Conservation (phyloP, 192 early-diverging fungal species). For the Pecoramyces ruminantium region DNA sequence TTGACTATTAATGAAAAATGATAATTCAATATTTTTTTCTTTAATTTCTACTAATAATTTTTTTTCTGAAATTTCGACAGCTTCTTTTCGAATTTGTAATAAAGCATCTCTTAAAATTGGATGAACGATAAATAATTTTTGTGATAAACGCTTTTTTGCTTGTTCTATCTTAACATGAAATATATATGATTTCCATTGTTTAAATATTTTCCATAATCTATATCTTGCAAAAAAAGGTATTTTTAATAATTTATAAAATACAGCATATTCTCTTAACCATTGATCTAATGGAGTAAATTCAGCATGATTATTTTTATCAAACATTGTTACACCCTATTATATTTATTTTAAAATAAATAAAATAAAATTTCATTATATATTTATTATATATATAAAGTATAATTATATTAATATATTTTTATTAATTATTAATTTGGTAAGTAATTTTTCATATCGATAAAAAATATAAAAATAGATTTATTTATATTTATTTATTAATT, state of each 20-base stretch:
- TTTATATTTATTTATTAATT: too few relatives aligned
- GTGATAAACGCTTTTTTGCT: constrained; percentile 11
- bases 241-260: constrained; percentile 25
- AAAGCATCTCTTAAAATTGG: constrained; percentile 18
- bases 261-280: constrained; percentile 30
- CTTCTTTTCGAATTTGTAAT: constrained; percentile 11
- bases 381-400: too few relatives aligned
- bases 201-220: constrained; percentile 41
- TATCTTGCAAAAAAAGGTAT: constrained; percentile 36
- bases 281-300: constrained; percentile 28
- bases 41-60: constrained; percentile 16
- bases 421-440: too few relatives aligned
- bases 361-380: too few relatives aligned
- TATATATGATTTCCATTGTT: constrained; percentile 24
- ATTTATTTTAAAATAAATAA: too few relatives aligned
- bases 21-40: constrained; percentile 3
- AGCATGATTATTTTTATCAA: constrained; percentile 23
- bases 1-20: constrained; percentile 25
- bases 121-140: constrained; percentile 29
- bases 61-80: constrained; percentile 11
- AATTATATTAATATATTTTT: too few relatives aligned
- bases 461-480: too few relatives aligned
- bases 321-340: constrained; percentile 27
- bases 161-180: constrained; percentile 22
- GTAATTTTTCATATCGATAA: too few relatives aligned